These are phyloP conservation scores for Rhizophora mangle DNA, from an alignment of 345 rosid species.

Conservation along the genomic window DNA sequence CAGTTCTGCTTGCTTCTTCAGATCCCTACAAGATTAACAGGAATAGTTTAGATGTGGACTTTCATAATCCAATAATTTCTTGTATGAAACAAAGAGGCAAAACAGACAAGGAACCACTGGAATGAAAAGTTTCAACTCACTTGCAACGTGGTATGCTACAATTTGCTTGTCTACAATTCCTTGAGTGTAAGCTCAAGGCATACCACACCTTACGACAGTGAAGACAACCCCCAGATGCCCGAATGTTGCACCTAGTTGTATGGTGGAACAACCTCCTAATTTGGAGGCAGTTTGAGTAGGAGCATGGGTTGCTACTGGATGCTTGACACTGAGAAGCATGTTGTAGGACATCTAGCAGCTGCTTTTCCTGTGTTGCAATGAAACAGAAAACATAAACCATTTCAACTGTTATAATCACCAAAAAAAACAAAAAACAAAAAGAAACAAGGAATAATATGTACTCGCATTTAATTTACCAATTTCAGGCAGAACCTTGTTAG, in stretches of 20 bases:
- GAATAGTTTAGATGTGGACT: background rate
- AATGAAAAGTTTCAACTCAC: conserved; percentile 21
- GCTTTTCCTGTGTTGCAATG: conserved; percentile 21
- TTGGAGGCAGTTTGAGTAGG: conserved; percentile 34
- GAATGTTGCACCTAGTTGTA: conserved; percentile 27
- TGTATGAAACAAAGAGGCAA: background rate
- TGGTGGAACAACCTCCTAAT: conserved; percentile 39
- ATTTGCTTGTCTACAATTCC: conserved; percentile 28
- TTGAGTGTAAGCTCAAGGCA: conserved; percentile 28
- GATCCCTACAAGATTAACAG: conserved; percentile 14
- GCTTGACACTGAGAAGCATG: conserved; percentile 37
- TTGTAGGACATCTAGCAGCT: conserved; percentile 30
- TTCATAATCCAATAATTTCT: background rate
- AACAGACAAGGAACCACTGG: background rate
- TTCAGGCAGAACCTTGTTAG: background rate
- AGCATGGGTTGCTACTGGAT: conserved; percentile 22
- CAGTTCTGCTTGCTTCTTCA: background rate
- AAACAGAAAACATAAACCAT: conserved; percentile 2
- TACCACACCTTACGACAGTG: conserved; percentile 30
- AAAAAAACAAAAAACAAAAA: no score
- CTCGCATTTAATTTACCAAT: background rate
- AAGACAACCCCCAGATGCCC: conserved; percentile 24
- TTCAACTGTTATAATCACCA: background rate
- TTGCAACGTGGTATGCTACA: conserved; percentile 47
- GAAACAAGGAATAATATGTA: background rate